Percentiles rank a stretch among this genome's conserved stretches.
These are phyloP conservation scores for Penicillium sumatraense DNA, from an alignment of 2,329 filamentous ascomycete species.

Conservation along the genomic window DNA sequence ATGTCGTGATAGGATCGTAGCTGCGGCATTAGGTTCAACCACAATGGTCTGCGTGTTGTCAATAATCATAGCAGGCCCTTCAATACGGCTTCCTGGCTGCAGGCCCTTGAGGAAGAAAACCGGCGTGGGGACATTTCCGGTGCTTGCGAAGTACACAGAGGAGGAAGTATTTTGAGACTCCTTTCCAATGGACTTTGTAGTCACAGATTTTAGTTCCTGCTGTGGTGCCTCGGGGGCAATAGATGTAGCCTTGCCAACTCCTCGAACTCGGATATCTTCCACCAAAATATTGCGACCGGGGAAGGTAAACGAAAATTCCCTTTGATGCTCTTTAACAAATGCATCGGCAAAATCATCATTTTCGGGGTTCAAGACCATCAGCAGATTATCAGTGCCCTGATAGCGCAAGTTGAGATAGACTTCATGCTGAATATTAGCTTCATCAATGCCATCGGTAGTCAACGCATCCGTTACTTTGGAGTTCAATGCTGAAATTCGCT, in stretches of 20 bases:
- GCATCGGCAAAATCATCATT: slow-evolving; percentile 44
- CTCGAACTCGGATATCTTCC: slow-evolving; percentile 45
- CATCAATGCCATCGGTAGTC: slow-evolving; percentile 42
- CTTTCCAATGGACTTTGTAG: neutral
- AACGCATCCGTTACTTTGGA: slow-evolving; percentile 36
- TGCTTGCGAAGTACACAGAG: slow-evolving; percentile 7
- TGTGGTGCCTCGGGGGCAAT: slow-evolving; percentile 12
- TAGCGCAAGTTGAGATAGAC: slow-evolving; percentile 50
- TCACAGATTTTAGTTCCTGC: slow-evolving; percentile 9
- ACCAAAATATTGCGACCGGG: slow-evolving; percentile 41
- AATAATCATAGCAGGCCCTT: slow-evolving; percentile 59
- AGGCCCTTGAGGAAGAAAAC: slow-evolving; percentile 7
- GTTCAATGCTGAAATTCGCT: slow-evolving; percentile 36
- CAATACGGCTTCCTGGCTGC: slow-evolving; percentile 17
- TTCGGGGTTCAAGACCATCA: slow-evolving; percentile 45
- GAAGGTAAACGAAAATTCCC: slow-evolving; percentile 48
- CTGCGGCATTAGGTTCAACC: neutral
- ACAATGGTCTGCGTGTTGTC: slow-evolving; percentile 39
- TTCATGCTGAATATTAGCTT: slow-evolving; percentile 36
- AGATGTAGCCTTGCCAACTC: slow-evolving; percentile 27
- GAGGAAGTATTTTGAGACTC: slow-evolving; percentile 8
- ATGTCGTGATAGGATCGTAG: neutral
- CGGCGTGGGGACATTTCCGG: slow-evolving; percentile 5
- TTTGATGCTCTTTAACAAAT: slow-evolving; percentile 43
- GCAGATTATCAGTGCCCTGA: slow-evolving; percentile 49